phyloP scores from a whole-genome alignment of 176 grass and related monocot species.

The Eremochloa ophiuroides region DNA sequence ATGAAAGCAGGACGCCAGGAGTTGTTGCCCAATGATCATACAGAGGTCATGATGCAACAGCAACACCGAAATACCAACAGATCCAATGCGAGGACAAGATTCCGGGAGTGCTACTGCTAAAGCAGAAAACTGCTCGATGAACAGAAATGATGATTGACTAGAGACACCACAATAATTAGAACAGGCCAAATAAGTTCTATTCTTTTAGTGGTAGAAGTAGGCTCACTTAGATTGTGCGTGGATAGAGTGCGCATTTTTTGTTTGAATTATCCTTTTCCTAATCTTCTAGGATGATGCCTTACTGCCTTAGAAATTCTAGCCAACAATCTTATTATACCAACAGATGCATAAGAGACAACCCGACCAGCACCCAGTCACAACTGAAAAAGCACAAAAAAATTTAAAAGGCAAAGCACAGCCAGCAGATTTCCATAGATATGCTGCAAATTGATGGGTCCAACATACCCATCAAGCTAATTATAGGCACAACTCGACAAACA shows the following conservation, averaged over 20 bases:
- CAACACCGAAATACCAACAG: not conserved
- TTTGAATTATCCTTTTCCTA: not conserved
- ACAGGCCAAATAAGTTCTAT: not conserved
- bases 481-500: conserved; percentile 47
- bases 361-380: conserved; percentile 14
- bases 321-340: not conserved
- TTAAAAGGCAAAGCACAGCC: not conserved
- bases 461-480: conserved; percentile 12
- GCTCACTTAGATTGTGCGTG: not conserved
- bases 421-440: conserved; percentile 33
- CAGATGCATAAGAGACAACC: not conserved
- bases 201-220: not conserved
- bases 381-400: not conserved
- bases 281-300: not conserved
- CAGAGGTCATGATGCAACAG: conserved; percentile 28
- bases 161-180: not conserved
- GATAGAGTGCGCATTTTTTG: not conserved
- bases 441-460: conserved; percentile 25
- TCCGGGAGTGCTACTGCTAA: not conserved
- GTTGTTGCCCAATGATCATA: conserved; percentile 7
- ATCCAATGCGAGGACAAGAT: not conserved
- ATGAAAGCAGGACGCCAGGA: conserved; percentile 1
- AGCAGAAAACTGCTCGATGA: not conserved
- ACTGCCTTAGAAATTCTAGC: not conserved
- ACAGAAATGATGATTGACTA: not conserved